Conservation (phyloP, 2,329 filamentous ascomycete genomes). For the Hypocreales sp. region DNA sequence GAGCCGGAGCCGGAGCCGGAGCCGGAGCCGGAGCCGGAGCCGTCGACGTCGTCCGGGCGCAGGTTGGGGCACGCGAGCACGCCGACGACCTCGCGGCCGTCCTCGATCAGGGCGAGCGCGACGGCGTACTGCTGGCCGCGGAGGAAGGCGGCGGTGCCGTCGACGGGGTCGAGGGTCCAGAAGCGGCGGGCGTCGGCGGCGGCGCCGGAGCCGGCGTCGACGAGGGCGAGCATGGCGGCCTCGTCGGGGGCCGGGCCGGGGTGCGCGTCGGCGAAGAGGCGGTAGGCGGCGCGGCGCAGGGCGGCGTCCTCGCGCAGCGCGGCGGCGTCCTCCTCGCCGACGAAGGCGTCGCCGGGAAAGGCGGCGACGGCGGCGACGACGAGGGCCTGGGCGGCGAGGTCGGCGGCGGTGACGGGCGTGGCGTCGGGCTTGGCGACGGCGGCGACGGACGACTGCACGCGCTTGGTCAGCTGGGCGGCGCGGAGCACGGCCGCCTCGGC, state of each 20-base stretch:
- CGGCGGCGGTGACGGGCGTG: constrained; percentile 46
- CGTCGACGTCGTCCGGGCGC: constrained; percentile 13
- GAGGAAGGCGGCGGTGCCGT: constrained; percentile 48
- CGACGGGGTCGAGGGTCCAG: constrained; percentile 51
- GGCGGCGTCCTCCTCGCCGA: constrained; percentile 44
- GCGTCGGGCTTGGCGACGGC: constrained; percentile 40
- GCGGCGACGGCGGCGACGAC: constrained; percentile 37
- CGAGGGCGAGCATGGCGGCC: constrained; percentile 47
- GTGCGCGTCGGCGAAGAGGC: constrained; percentile 46
- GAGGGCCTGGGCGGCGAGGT: constrained; percentile 48
- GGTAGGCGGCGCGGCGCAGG: constrained; percentile 38
- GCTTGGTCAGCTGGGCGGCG: constrained; percentile 41
- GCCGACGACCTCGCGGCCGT: constrained; percentile 41
- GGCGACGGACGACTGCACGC: constrained; percentile 23
- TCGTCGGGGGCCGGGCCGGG: constrained; percentile 22
- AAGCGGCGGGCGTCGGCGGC: constrained; percentile 23
- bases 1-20: background rate
- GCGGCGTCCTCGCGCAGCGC: constrained; percentile 30
- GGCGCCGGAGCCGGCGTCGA: constrained; percentile 38
- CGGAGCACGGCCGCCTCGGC: constrained; percentile 33
- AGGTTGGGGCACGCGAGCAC: constrained; percentile 48
- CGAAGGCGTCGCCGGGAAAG: constrained; percentile 40
- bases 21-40: too few species aligned
- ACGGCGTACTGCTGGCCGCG: constrained; percentile 47
- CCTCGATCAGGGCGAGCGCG: constrained; percentile 39